phyloP scores from a whole-genome alignment of 1,284 basidiomycete species.

The Sanghuangporus weigelae region DNA sequence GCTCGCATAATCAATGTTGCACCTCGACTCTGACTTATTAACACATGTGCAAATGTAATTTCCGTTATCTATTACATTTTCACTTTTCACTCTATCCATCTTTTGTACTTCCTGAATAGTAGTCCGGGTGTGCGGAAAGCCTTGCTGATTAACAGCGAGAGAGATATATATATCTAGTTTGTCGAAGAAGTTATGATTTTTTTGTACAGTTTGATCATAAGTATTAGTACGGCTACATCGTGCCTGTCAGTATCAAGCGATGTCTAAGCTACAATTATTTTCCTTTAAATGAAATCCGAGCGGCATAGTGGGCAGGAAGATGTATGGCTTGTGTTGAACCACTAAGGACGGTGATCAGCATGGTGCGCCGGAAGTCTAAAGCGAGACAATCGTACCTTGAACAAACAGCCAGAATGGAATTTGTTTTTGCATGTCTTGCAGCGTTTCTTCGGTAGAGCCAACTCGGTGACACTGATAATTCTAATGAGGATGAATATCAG shows the following conservation, averaged over 20 bases:
- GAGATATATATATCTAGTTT: too few species aligned
- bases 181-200: too few species aligned
- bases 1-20: background rate
- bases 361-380: slow-evolving; percentile 8
- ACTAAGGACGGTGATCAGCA: slow-evolving; percentile 39
- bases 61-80: background rate
- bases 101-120: too few species aligned
- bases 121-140: too few species aligned
- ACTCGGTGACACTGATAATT: slow-evolving; percentile 90
- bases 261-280: background rate
- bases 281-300: slow-evolving; percentile 56
- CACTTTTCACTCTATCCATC: too few species aligned
- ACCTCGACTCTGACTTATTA: background rate
- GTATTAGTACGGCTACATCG: too few species aligned
- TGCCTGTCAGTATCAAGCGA: background rate
- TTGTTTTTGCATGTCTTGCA: slow-evolving; percentile 95
- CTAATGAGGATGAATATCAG: slow-evolving; percentile 35
- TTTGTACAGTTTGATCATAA: too few species aligned
- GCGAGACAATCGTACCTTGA: slow-evolving; percentile 53
- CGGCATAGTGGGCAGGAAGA: slow-evolving; percentile 91
- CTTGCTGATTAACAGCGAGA: too few species aligned
- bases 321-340: slow-evolving; percentile 89
- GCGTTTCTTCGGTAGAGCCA: slow-evolving; percentile 84
- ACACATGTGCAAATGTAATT: background rate
- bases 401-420: slow-evolving; percentile 91